Base-by-base conservation (phyloP, 2,329 filamentous ascomycete genomes). In the Phialemonium atrogriseum region DNA sequence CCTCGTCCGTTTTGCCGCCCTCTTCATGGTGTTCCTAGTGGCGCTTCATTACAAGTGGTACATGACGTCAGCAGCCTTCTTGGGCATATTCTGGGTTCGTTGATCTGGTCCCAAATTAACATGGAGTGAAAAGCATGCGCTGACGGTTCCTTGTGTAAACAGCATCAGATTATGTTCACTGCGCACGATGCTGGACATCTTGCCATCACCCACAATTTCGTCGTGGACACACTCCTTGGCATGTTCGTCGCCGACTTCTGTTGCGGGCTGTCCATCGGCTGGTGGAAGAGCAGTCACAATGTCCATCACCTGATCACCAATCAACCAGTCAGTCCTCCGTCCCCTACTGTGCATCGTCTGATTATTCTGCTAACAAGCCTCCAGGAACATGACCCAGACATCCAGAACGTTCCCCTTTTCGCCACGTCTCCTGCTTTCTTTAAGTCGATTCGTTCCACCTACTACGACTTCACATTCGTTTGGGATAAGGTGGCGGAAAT, bases 251-350 rank as follows among this genome's bases (percentile, higher is more conserved):
- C 71, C 27, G 73, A 80, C 46, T 77, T 79, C 44, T 73, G 73
- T 58, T 77, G 75, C 40, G 76, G 76, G 21, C 59, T 81, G 12
- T 77, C 72, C 4, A 73, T 80, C 33, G 75, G 76, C 12, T 80
- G 76, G 76, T 80, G 76, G 76, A 80, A 81, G 59, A 70, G 70
- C 45, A 77, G 69, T 32, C 77, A 81, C 58, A 80, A 80, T 34
- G 73, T 81, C 4, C 77, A 81, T 50, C 77, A 81, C 43, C 64
- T 81, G 4, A 58, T 80, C 34, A 80, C 77, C 25, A 81, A 81
- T 58, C 62, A 69, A 43, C 72, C 74, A 2, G 62, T 66, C 43
- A 37, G 55, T 27, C 1, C 15, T 15, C 19, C 7, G 19, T 24
- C 17, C 15, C 17, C 13, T 17, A 19, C 15, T 26, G 13, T 27